Evolutionary conservation across 140 eudicot genomes (phyloP).

Genomic region (Flaveria floridana): DNA sequence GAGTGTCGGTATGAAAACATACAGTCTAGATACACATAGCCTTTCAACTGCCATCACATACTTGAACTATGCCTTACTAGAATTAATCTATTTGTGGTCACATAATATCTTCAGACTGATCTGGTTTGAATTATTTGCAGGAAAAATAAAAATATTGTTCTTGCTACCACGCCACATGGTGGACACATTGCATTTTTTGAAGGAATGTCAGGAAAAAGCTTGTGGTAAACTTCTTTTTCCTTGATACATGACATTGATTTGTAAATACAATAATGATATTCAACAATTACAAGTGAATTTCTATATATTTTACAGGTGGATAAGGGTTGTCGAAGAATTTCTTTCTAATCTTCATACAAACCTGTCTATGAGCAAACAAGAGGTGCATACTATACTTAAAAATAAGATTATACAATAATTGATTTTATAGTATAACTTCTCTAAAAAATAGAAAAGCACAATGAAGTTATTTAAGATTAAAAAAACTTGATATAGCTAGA

Average conservation of each 20-base stretch:
- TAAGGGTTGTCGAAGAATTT: slow-evolving; percentile 78
- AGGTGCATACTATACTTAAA: slow-evolving; percentile 40
- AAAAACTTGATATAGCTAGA: neutral
- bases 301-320: slow-evolving; percentile 66
- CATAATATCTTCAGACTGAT: slow-evolving; percentile 20
- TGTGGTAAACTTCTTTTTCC: slow-evolving; percentile 51
- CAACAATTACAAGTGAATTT: neutral
- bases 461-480: neutral
- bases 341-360: slow-evolving; percentile 56
- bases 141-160: slow-evolving; percentile 69
- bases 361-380: slow-evolving; percentile 43
- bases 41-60: neutral
- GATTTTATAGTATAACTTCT: neutral
- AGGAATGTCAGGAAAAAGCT: slow-evolving; percentile 62
- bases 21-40: neutral
- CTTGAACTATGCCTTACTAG: neutral
- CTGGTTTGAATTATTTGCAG: slow-evolving; percentile 37
- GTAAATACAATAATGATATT: neutral
- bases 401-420: neutral
- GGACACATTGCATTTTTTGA: slow-evolving; percentile 86
- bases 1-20: slow-evolving; percentile 60
- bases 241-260: neutral
- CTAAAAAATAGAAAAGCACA: neutral
- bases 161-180: slow-evolving; percentile 87
- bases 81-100: neutral